Evolutionary conservation across 192 early-diverging fungal species (phyloP), one percentile per base, ranked within the genome.

Genomic region (Allomyces javanicus): DNA sequence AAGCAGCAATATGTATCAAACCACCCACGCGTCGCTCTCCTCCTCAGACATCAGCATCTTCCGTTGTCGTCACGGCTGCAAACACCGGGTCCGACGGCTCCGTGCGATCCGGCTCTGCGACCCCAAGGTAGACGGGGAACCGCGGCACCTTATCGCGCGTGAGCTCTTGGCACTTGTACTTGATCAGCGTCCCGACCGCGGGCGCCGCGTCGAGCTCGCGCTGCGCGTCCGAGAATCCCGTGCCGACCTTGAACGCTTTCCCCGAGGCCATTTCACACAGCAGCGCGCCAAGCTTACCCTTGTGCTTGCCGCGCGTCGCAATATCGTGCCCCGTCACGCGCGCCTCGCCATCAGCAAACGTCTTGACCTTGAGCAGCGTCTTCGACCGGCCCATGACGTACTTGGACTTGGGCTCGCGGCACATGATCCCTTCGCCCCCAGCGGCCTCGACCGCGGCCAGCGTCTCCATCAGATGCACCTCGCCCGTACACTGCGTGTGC

Each of bases 361-460:
- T 77, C 69, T 89, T 89, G 70, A 88, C 79, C 71, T 88, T 88
- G 61, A 83, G 74, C 14, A 86, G 67, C 22, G 79, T 83, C 23
- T 26, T 67, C 61, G 74, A 78, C 14, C 84, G 78, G 25, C 75
- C 79, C 44, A 75, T 68, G 25, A 73, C 73, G 63, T 81, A 84
- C 25, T 65, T 24, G 63, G 74, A 77, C 4, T 33, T 22, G 4
- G 73, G 65, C 24, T 73, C 33, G 43, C 84, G 64, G 44, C 87
- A 70, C 87, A 89, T 89, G 23, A 88, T 68, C 10, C 87, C 87
- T 71, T 89, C 87, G 23, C 82, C 87, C 12, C 87, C 87, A 43
- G 72, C 65, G 24, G 58, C 65, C 63, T 86, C 78, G 12, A 89
- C 78, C 40, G 77, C 66, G 19, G 79, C 67, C 55, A 87, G 71